phyloP scores from a whole-genome alignment of 176 grass and related monocot species.

The Puya raimondii region DNA sequence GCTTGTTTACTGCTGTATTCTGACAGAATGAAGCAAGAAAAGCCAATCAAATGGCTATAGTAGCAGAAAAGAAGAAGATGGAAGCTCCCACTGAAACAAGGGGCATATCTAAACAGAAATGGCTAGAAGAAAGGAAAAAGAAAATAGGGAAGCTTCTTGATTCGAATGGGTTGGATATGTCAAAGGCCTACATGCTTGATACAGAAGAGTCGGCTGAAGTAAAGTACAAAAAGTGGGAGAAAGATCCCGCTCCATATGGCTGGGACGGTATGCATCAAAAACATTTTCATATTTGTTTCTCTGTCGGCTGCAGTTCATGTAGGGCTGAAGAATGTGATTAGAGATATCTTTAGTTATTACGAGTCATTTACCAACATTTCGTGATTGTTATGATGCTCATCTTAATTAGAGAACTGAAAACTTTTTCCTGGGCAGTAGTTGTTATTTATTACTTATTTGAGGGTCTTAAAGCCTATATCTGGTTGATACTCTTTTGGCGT shows the following conservation, averaged over 20 bases:
- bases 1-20: background rate
- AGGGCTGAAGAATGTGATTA: background rate
- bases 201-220: conserved; percentile 66
- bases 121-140: conserved; percentile 92
- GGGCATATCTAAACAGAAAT: conserved; percentile 94
- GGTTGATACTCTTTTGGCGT: no score
- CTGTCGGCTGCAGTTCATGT: background rate
- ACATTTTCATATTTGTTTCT: background rate
- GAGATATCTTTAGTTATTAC: background rate
- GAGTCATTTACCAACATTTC: no score
- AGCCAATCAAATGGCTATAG: conserved; percentile 84
- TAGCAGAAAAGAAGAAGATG: conserved; percentile 86
- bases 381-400: background rate
- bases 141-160: conserved; percentile 89
- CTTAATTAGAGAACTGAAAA: background rate
- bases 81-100: conserved; percentile 60
- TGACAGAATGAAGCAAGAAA: conserved; percentile 83
- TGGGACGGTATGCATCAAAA: conserved; percentile 70
- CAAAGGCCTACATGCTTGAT: conserved; percentile 91
- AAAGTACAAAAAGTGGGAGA: conserved; percentile 98
- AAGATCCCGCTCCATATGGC: conserved; percentile 74
- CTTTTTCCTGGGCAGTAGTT: no score
- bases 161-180: conserved; percentile 89
- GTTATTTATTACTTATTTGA: no score
- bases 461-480: no score